These are phyloP conservation scores for Calocera viscosa DNA, from an alignment of 768 basidiomycete species.

Conservation along the genomic window DNA sequence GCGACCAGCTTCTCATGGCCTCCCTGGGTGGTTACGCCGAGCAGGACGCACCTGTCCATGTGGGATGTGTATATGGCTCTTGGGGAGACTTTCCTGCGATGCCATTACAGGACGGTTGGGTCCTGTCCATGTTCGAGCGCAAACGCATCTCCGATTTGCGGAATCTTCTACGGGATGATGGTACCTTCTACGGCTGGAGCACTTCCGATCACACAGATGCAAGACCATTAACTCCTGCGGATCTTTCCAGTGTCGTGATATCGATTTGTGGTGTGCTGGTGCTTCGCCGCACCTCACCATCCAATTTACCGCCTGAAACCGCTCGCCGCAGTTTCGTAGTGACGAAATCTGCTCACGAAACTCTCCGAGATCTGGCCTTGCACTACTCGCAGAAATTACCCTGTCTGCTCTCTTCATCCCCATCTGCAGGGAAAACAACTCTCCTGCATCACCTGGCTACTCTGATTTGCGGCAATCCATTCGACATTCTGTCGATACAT, in stretches of 20 bases:
- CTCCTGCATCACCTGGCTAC: slow-evolving; percentile 65
- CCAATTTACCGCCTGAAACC: slow-evolving; percentile 25
- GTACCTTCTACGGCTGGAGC: slow-evolving; percentile 35
- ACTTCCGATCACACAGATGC: slow-evolving; percentile 6
- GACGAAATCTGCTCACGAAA: slow-evolving; percentile 47
- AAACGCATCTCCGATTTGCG: slow-evolving; percentile 45
- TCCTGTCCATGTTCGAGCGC: slow-evolving; percentile 59
- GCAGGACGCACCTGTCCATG: slow-evolving; percentile 45
- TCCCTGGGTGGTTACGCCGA: slow-evolving; percentile 47
- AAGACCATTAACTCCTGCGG: slow-evolving; percentile 30
- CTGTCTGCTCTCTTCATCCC: slow-evolving; percentile 67
- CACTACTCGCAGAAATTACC: slow-evolving; percentile 60
- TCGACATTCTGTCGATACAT: slow-evolving; percentile 70
- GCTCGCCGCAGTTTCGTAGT: slow-evolving; percentile 36
- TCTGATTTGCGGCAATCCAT: slow-evolving; percentile 43
- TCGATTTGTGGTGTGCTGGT: slow-evolving; percentile 58
- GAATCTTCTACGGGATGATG: slow-evolving; percentile 29
- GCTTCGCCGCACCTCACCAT: slow-evolving; percentile 35
- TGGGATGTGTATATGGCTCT: slow-evolving; percentile 33
- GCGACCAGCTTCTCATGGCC: slow-evolving; percentile 49
- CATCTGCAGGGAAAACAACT: slow-evolving; percentile 80
- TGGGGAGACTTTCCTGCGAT: slow-evolving; percentile 35
- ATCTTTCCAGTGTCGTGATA: slow-evolving; percentile 32
- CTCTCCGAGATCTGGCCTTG: slow-evolving; percentile 51
- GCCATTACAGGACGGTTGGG: slow-evolving; percentile 60